A percentile compares a stretch with the other conserved stretches of the same genome.
phyloP scores from a whole-genome alignment of 225 moss, liverwort and hornwort species.

The Neckera pumila region DNA sequence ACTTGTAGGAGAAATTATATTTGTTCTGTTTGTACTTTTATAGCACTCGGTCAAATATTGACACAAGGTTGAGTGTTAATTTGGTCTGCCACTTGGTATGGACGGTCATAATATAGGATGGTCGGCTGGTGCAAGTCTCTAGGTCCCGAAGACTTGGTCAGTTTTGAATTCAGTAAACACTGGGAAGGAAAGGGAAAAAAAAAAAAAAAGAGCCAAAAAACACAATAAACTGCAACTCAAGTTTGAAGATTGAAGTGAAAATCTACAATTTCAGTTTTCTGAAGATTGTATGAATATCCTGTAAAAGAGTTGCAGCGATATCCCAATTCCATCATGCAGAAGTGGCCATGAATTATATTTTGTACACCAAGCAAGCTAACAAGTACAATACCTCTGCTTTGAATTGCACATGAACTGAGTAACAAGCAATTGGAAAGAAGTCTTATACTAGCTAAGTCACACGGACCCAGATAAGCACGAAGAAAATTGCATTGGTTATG shows the following conservation, averaged over 20 bases:
- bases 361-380: neutral
- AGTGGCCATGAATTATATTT: neutral
- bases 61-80: neutral
- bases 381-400: neutral
- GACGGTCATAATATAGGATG: neutral
- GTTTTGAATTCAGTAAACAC: too few species aligned
- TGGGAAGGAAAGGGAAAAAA: neutral
- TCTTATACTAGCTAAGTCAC: neutral
- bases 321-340: neutral
- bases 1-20: neutral
- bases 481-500: neutral
- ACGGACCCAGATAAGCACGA: neutral
- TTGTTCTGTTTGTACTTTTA: neutral
- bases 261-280: neutral
- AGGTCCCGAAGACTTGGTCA: neutral
- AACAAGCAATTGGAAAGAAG: neutral
- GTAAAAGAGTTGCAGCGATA: neutral
- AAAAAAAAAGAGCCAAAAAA: accelerated
- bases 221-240: neutral
- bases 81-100: neutral
- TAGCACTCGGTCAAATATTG: neutral
- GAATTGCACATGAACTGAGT: neutral
- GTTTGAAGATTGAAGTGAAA: neutral
- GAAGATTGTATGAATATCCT: neutral
- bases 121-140: neutral